Evolutionary conservation across 371 early-diverging fungal species (phyloP).

Genomic region (Zopfochytrium polystomum): DNA sequence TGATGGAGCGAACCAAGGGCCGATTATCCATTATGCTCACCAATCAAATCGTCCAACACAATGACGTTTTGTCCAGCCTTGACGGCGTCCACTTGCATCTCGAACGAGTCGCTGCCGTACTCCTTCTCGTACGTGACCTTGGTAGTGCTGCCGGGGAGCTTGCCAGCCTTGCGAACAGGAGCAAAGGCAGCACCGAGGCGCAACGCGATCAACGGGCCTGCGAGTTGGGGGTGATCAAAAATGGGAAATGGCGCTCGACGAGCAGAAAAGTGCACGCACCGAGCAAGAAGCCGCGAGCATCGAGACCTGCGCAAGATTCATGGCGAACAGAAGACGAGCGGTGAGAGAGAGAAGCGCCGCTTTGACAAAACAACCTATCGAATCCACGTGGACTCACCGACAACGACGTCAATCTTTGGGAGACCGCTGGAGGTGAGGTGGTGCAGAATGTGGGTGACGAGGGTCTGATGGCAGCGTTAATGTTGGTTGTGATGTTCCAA

Average conservation of each 20-base stretch:
- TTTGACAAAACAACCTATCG: too few relatives aligned
- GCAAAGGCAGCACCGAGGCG: constrained; percentile 88
- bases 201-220: constrained; percentile 85
- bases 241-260: too few relatives aligned
- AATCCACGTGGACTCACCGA: too few relatives aligned
- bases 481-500: not conserved
- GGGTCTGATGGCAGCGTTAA: constrained; percentile 35
- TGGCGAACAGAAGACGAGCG: too few relatives aligned
- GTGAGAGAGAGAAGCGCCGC: too few relatives aligned
- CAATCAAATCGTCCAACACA: constrained; percentile 93
- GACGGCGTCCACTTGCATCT: constrained; percentile 82
- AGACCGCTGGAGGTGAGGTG: constrained; percentile 65
- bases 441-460: constrained; percentile 81
- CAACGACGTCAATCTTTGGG: constrained; percentile 80
- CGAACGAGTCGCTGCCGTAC: constrained; percentile 85
- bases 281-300: constrained; percentile 38
- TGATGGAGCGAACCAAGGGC: not conserved
- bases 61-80: constrained; percentile 81
- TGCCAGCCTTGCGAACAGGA: constrained; percentile 94
- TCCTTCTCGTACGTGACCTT: constrained; percentile 84
- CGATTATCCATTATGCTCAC: constrained; percentile 20
- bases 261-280: constrained; percentile 8
- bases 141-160: constrained; percentile 81
- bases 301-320: too few relatives aligned
- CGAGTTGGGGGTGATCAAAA: constrained; percentile 48